Base-by-base conservation (phyloP, 2,329 filamentous ascomycete genomes). In the Biscogniauxia mediterranea region DNA sequence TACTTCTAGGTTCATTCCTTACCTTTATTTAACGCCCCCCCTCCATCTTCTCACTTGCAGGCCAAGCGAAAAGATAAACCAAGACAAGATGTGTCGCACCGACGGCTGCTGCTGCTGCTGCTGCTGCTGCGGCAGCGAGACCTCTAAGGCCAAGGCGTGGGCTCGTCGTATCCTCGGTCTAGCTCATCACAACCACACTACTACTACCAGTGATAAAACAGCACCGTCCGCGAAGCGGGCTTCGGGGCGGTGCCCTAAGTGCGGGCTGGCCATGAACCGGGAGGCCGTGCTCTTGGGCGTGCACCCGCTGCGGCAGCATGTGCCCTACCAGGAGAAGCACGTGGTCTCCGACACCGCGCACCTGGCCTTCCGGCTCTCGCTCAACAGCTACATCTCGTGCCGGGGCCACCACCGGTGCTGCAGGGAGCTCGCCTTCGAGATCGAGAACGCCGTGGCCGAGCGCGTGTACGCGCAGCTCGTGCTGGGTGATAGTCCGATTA, bases 381-480 rank as follows among this genome's bases (percentile, higher is more conserved):
- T 64, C 13, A 54, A 63, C 32, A 49, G 52, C 5, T 54, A 61
- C 1, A 58, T 63, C 20, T 55, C 57, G 8, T 5, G 20, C 19
- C 32, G 20, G 6, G 46, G 46, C 7, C 38, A 55, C 7, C 38
- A 55, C 13, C 56, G 7, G 7, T 32, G 52, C 8, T 42, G 55
- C 4, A 2, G 23, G 6, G 61, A 54, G 9, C 19, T 66, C 17
- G 26, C 20, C 6, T 32, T 59, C 26, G 61, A 63, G 15, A 32
- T 61, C 23, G 61, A 62, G 50, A 19, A 59, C 7, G 23, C 55
- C 11, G n/a, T 66, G 17, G 46, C 64, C 0, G 52, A 53, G 3
- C 52, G 65, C 21, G 60, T 66, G 0, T 67, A 63, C 54, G 61
- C 64, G 0, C 62, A 67, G 54, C 58, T 67, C 1, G 58, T 57